Evolutionary conservation across 805 yeast genomes (phyloP).

Genomic region (Starmerella scarabaei): DNA sequence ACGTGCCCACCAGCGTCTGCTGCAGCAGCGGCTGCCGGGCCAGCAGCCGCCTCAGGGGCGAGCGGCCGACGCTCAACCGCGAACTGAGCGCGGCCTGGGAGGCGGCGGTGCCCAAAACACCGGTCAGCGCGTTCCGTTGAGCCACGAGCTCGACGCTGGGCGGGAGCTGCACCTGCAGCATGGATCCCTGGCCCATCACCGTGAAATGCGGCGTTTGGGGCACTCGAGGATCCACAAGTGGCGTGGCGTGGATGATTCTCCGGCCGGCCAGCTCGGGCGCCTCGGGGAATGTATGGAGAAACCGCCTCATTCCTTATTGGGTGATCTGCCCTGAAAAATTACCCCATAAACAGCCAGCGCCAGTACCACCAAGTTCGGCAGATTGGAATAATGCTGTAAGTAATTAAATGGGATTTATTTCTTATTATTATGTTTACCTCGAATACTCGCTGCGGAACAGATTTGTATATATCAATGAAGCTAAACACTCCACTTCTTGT

Average conservation of each 20-base stretch:
- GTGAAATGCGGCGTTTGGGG: constrained; percentile 15
- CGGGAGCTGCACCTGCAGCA: constrained; percentile 78
- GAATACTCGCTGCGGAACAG: too few species aligned
- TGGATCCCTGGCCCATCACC: constrained; percentile 61
- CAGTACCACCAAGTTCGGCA: too few species aligned
- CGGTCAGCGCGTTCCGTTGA: constrained; percentile 17
- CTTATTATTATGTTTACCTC: too few species aligned
- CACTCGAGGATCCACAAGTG: constrained; percentile 17
- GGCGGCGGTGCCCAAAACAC: constrained; percentile 15
- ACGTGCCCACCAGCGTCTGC: constrained; percentile 18
- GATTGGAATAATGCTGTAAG: too few species aligned
- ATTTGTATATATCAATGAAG: too few species aligned
- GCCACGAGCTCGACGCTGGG: constrained; percentile 18
- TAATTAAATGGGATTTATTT: too few species aligned
- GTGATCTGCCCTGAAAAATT: background rate
- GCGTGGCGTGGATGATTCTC: constrained; percentile 15
- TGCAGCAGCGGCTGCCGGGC: constrained; percentile 20
- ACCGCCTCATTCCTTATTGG: constrained; percentile 8
- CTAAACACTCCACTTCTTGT: too few species aligned
- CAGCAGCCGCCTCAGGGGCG: constrained; percentile 13
- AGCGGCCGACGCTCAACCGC: constrained; percentile 12
- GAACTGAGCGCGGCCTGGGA: constrained; percentile 9
- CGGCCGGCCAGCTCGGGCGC: constrained; percentile 19
- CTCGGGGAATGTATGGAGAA: constrained; percentile 17
- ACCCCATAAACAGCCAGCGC: too few species aligned